These are phyloP conservation scores for Hypoxylon sp. DNA, from an alignment of 2,329 filamentous ascomycete species.

Conservation along the genomic window DNA sequence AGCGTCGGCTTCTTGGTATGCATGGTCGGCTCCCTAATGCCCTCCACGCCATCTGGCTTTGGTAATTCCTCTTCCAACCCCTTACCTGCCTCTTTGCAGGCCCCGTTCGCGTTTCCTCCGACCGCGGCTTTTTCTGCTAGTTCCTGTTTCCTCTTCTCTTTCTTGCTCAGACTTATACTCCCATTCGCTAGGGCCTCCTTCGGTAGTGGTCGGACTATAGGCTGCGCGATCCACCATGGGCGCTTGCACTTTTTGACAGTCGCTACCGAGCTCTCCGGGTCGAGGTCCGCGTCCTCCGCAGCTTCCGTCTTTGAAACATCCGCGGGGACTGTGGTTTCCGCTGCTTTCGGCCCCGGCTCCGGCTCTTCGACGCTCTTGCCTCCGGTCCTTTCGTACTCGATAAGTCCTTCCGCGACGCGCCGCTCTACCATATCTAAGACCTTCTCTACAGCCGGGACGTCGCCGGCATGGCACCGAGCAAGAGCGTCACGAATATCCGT, in stretches of 20 bases:
- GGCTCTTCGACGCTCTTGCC: slow-evolving; percentile 65
- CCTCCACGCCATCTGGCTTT: slow-evolving; percentile 44
- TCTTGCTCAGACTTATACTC: slow-evolving; percentile 81
- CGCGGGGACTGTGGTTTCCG: slow-evolving; percentile 19
- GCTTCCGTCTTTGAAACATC: slow-evolving; percentile 40
- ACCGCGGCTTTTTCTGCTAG: slow-evolving; percentile 50
- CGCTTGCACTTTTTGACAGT: slow-evolving; percentile 81
- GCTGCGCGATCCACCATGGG: slow-evolving; percentile 92
- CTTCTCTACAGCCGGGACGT: slow-evolving; percentile 82
- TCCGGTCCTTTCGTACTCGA: slow-evolving; percentile 73
- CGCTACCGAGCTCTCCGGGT: slow-evolving; percentile 73
- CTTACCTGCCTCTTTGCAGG: slow-evolving; percentile 22
- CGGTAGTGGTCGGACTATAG: slow-evolving; percentile 87
- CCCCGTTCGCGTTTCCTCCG: slow-evolving; percentile 16
- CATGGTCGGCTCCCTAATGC: slow-evolving; percentile 49
- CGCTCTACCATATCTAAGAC: slow-evolving; percentile 82
- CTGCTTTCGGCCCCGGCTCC: slow-evolving; percentile 40
- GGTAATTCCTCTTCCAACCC: slow-evolving; percentile 44
- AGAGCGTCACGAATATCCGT: slow-evolving; percentile 90
- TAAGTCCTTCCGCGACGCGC: slow-evolving; percentile 79
- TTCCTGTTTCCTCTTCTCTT: slow-evolving; percentile 66
- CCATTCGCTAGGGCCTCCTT: slow-evolving; percentile 90
- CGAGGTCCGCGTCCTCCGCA: slow-evolving; percentile 54
- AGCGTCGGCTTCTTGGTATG: slow-evolving; percentile 43
- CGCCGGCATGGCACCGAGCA: slow-evolving; percentile 76